Percentiles rank a stretch among this genome's conserved stretches.
Conservation (phyloP, 2,329 filamentous ascomycete genomes). For the Cadophora sp. region DNA sequence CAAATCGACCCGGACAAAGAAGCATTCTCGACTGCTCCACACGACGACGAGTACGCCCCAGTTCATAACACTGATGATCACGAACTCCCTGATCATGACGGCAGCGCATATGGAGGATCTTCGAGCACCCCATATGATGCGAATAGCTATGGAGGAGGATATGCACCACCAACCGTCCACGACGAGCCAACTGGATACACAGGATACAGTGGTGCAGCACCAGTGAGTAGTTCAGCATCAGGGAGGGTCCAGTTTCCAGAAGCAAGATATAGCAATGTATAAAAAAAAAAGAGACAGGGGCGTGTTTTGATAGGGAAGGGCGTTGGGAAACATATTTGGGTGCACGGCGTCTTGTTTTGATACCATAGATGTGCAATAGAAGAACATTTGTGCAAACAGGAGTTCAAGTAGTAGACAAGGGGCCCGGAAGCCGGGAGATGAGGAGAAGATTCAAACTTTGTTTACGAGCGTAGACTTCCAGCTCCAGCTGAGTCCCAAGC, state of each 20-base stretch:
- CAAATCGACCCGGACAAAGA: slow-evolving; percentile 73
- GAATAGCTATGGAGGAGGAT: slow-evolving; percentile 33
- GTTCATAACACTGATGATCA: slow-evolving; percentile 54
- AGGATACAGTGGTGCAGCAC: slow-evolving; percentile 53
- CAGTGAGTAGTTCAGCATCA: slow-evolving; percentile 42
- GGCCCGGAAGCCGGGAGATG: slow-evolving; percentile 3
- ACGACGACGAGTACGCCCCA: slow-evolving; percentile 70
- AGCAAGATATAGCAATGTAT: slow-evolving; percentile 58
- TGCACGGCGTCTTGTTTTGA: slow-evolving; percentile 19
- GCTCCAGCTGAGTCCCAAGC: no score
- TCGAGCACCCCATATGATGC: slow-evolving; percentile 27
- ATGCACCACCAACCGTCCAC: slow-evolving; percentile 46
- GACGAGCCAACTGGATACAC: slow-evolving; percentile 50
- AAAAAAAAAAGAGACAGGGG: slow-evolving; percentile 10
- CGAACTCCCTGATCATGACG: slow-evolving; percentile 33
- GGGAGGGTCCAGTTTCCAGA: slow-evolving; percentile 56
- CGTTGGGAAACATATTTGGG: slow-evolving; percentile 7
- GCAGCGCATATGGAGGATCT: slow-evolving; percentile 22
- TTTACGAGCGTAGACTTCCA: not conserved
- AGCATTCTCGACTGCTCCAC: slow-evolving; percentile 71
- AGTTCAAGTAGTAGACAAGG: not conserved
- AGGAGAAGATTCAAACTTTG: not conserved
- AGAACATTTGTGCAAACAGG: slow-evolving; percentile 12
- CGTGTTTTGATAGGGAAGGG: slow-evolving; percentile 9
- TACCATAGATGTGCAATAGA: slow-evolving; percentile 28